Conservation (phyloP, 208 protist genomes). For the Blastocrithidia nonstop region DNA sequence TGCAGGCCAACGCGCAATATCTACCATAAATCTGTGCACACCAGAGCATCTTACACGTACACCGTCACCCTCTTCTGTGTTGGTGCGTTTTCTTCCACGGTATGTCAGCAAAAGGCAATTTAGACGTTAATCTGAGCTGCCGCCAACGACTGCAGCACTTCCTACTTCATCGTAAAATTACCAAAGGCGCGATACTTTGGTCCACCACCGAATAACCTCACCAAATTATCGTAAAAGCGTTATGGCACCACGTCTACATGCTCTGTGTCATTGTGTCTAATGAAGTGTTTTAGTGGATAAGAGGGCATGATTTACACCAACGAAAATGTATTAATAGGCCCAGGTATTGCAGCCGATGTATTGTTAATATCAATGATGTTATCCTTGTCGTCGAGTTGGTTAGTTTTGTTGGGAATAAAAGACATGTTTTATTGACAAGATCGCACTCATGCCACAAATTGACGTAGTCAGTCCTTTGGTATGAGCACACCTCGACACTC, state of each 20-base stretch:
- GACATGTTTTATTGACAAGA: too few relatives aligned
- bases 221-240: slow-evolving; percentile 40
- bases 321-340: slow-evolving; percentile 44
- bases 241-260: slow-evolving; percentile 51
- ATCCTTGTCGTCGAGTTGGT: too few relatives aligned
- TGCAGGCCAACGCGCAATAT: slow-evolving; percentile 20
- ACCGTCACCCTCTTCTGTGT: slow-evolving; percentile 11
- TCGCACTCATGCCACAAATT: too few relatives aligned
- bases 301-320: slow-evolving; percentile 16
- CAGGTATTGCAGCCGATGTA: slow-evolving; percentile 13
- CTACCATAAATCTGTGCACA: slow-evolving; percentile 20
- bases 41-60: slow-evolving; percentile 19
- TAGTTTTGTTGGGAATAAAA: too few relatives aligned
- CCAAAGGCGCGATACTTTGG: slow-evolving; percentile 44
- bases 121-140: slow-evolving; percentile 13
- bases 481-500: too few relatives aligned
- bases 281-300: slow-evolving; percentile 23
- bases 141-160: slow-evolving; percentile 11
- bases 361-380: too few relatives aligned
- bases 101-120: slow-evolving; percentile 12
- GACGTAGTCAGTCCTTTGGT: too few relatives aligned
- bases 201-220: slow-evolving; percentile 35
- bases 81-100: slow-evolving; percentile 1
- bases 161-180: slow-evolving; percentile 15
- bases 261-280: slow-evolving; percentile 7